These are phyloP conservation scores for Xylaria sp. DNA, from an alignment of 2,329 filamentous ascomycete species.

Conservation along the genomic window DNA sequence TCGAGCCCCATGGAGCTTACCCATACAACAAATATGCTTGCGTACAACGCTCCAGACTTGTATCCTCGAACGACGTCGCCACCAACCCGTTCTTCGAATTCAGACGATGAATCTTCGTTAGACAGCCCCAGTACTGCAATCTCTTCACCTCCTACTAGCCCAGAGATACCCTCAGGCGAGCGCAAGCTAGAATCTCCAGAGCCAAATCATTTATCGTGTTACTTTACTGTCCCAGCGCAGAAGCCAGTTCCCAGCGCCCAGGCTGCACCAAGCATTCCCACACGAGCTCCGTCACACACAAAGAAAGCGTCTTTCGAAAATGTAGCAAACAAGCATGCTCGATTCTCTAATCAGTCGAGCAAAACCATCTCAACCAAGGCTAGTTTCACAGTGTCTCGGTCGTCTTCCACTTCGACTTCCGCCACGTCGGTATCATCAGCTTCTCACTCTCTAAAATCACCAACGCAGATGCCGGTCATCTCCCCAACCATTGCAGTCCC, in stretches of 20 bases:
- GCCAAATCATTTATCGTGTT: slow-evolving; percentile 71
- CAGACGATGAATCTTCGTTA: slow-evolving; percentile 68
- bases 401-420: slow-evolving; percentile 61
- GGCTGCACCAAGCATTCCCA: slow-evolving; percentile 72
- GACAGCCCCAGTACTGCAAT: slow-evolving; percentile 64
- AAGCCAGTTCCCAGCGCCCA: slow-evolving; percentile 50
- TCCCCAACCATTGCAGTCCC: slow-evolving; percentile 42
- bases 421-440: slow-evolving; percentile 53
- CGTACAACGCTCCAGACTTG: slow-evolving; percentile 91
- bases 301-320: slow-evolving; percentile 81
- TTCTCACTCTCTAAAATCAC: slow-evolving; percentile 40
- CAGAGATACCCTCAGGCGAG: slow-evolving; percentile 66
- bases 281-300: slow-evolving; percentile 83
- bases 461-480: slow-evolving; percentile 35
- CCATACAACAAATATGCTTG: slow-evolving; percentile 95
- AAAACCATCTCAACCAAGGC: slow-evolving; percentile 61
- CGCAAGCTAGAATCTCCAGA: slow-evolving; percentile 60
- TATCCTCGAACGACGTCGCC: slow-evolving; percentile 54
- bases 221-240: slow-evolving; percentile 63
- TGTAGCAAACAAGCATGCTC: slow-evolving; percentile 65
- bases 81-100: slow-evolving; percentile 59
- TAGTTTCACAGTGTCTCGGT: slow-evolving; percentile 62
- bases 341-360: slow-evolving; percentile 60
- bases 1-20: slow-evolving; percentile 85
- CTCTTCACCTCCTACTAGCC: slow-evolving; percentile 70